Conservation (phyloP, 495 filamentous ascomycete genomes). For the Aspergillus heteromorphus region DNA sequence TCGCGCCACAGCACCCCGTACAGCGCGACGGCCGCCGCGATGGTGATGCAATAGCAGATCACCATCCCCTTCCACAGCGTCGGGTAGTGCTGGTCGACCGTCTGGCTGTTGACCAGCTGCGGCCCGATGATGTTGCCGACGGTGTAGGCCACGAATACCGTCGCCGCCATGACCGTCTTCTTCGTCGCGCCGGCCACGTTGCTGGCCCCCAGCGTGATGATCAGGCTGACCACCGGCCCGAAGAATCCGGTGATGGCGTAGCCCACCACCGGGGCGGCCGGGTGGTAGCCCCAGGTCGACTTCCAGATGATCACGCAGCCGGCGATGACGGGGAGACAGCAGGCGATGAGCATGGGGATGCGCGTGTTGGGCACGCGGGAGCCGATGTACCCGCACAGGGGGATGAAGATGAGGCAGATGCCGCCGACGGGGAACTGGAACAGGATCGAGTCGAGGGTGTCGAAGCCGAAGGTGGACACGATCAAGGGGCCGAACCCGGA, state of each 20-base stretch:
- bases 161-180: constrained; percentile 66
- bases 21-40: constrained; percentile 47
- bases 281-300: constrained; percentile 56
- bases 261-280: constrained; percentile 58
- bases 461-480: constrained; percentile 68
- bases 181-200: constrained; percentile 77
- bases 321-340: constrained; percentile 66
- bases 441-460: constrained; percentile 59
- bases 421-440: constrained; percentile 69
- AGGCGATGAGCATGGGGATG: constrained; percentile 55
- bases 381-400: constrained; percentile 58
- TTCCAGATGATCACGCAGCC: constrained; percentile 74
- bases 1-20: constrained; percentile 53
- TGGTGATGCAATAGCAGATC: constrained; percentile 68
- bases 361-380: constrained; percentile 57
- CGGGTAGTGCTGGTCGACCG: constrained; percentile 59
- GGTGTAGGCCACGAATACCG: constrained; percentile 69
- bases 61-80: constrained; percentile 65
- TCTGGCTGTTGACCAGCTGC: constrained; percentile 60
- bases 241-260: constrained; percentile 69
- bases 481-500: constrained; percentile 71
- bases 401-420: constrained; percentile 58
- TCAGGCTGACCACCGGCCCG: constrained; percentile 58
- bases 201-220: constrained; percentile 61
- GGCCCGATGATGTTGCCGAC: constrained; percentile 70